These are phyloP conservation scores for Aurifilum marmelostoma DNA, from an alignment of 2,329 filamentous ascomycete genomes.

Conservation along the genomic window DNA sequence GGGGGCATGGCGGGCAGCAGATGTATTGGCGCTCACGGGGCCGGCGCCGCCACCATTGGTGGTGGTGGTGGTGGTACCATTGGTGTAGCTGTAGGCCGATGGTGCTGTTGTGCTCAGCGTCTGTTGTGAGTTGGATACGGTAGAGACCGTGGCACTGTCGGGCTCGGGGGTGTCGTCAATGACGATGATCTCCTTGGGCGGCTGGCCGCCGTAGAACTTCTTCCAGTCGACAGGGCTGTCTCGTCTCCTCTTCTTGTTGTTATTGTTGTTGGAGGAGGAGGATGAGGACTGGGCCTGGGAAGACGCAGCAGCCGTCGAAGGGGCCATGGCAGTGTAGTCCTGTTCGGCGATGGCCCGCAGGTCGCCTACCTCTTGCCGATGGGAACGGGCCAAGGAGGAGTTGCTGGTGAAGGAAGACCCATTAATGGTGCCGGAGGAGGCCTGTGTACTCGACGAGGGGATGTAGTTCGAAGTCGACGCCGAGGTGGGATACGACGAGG, in stretches of 20 bases:
- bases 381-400: constrained; percentile 29
- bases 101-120: constrained; percentile 34
- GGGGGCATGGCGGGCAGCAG: constrained; percentile 53
- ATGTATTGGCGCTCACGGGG: constrained; percentile 33
- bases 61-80: constrained; percentile 29
- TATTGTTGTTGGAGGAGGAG: too few relatives aligned
- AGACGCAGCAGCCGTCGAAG: constrained; percentile 36
- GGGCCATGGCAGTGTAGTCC: constrained; percentile 44
- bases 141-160: constrained; percentile 44
- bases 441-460: constrained; percentile 29
- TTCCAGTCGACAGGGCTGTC: constrained; percentile 71
- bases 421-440: constrained; percentile 35
- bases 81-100: constrained; percentile 37
- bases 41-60: constrained; percentile 1
- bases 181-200: constrained; percentile 84
- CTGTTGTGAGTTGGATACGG: constrained; percentile 43
- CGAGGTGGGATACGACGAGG: constrained; percentile 35
- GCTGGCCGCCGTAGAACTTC: constrained; percentile 79
- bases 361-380: constrained; percentile 31
- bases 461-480: constrained; percentile 30
- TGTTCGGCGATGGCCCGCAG: constrained; percentile 32
- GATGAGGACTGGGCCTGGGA: constrained; percentile 35
- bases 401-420: constrained; percentile 28
- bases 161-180: constrained; percentile 74
- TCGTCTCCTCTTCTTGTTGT: constrained; percentile 54